Base-by-base conservation (phyloP, 1,284 basidiomycete species). In the Meira nashicola region DNA sequence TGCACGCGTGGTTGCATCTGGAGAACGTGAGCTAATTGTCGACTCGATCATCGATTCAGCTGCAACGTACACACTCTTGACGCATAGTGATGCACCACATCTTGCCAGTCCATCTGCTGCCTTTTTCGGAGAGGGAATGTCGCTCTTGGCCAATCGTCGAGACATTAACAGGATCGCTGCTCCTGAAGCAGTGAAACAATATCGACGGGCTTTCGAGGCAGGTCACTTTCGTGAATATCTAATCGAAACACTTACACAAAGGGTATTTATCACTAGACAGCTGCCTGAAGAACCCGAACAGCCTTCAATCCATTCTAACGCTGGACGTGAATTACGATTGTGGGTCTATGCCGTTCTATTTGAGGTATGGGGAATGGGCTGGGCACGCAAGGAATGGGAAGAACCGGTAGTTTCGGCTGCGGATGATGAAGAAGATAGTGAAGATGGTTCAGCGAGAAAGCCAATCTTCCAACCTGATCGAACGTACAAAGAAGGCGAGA, bases 61-160 rank as follows among this genome's bases (percentile, higher is more conserved):
- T n/a, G 57, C 48, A n/a, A 68, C 68, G 12, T 74, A 74, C 41
- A 65, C 67, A 5, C 58, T 74, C 0, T 60, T 71, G n/a, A 66
- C 54, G 28, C 54, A 64, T 44, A 43, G 41, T 1, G 44, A 53
- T 1, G 64, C 66, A 11, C 55, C 65, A 2, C 62, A 70, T 17
- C 65, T 65, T 17, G 47, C 58, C 12, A 59, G 57, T 12, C 67
- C 70, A 0, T 47, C 58, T 21, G 41, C 64, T 1, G 46, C 54
- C 4, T 73, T 73, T 59, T 73, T 71, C 55, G 39, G 48, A 10
- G 55, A 40, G 39, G 1, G 3, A 4, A 12, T 23, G 12, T 48
- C 46, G 4, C 23, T 19, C 15, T 7, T 57, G 9, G 39, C 15
- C 8, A 25, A 11, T 17, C 37, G 17, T n/a, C 17, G 12, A 14